Conservation (phyloP, 2,329 filamentous ascomycete species). For the Coniochaeta hoffmannii region DNA sequence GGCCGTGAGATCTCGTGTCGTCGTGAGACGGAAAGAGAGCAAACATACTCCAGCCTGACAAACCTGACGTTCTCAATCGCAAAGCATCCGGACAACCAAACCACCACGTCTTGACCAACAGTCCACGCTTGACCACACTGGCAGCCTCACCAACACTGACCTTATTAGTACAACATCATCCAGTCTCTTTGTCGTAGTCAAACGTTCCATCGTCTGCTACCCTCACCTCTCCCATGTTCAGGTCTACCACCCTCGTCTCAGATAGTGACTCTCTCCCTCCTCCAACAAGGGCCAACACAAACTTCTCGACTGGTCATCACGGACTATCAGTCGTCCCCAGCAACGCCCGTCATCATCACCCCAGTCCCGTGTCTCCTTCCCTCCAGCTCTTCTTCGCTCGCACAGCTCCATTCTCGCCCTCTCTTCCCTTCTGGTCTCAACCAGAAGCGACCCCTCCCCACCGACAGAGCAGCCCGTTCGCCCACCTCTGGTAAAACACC, state of each 20-base stretch:
- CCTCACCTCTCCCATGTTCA: no score
- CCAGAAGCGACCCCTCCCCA: slow-evolving; percentile 45
- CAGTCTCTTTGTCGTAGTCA: no score
- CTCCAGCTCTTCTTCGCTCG: no score
- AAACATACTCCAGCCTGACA: neutral
- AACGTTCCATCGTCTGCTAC: no score
- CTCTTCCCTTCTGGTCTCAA: slow-evolving; percentile 10
- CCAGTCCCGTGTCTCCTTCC: no score
- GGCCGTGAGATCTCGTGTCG: neutral
- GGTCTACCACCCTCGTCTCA: no score
- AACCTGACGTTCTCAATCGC: neutral
- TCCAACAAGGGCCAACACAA: no score
- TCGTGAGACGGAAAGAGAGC: neutral
- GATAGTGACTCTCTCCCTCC: no score
- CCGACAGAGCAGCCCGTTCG: slow-evolving; percentile 67
- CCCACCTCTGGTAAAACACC: slow-evolving; percentile 86
- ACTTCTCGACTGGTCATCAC: no score
- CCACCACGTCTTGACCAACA: neutral
- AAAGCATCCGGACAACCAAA: neutral
- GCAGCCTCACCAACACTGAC: neutral
- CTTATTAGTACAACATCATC: neutral
- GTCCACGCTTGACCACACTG: neutral
- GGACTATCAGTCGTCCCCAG: no score
- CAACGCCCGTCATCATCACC: no score
- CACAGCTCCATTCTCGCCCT: neutral